Conservation (phyloP, 768 basidiomycete species). For the Calocybe gangraenosa region DNA sequence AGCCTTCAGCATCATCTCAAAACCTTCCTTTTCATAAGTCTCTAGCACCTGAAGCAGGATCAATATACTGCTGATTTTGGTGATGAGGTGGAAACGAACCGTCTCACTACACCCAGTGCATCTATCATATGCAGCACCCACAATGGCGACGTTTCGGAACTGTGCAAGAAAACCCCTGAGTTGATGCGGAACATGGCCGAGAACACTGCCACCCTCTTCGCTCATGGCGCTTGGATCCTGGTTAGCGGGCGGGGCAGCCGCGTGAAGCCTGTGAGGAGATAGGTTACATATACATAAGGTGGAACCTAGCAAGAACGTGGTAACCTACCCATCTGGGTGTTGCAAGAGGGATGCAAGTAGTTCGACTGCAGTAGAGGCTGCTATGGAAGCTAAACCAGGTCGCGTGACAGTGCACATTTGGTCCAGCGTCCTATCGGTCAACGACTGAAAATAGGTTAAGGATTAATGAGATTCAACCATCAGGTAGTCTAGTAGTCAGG, state of each 20-base stretch:
- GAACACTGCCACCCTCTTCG: conserved; percentile 43
- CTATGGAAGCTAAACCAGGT: conserved; percentile 91
- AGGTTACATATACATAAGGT: background rate
- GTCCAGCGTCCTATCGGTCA: conserved; percentile 89
- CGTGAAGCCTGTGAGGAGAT: conserved; percentile 32
- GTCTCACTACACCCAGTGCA: conserved; percentile 91
- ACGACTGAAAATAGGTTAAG: conserved; percentile 6
- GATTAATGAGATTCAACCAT: background rate
- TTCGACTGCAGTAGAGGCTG: conserved; percentile 89
- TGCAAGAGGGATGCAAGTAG: conserved; percentile 85
- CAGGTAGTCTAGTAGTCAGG: background rate
- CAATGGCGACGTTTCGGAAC: conserved; percentile 80
- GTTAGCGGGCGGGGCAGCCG: conserved; percentile 64
- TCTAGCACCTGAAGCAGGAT: conserved; percentile 55
- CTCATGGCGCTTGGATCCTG: conserved; percentile 24
- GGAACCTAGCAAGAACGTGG: background rate
- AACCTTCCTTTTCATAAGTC: conserved; percentile 81
- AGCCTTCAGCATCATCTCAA: conserved; percentile 71
- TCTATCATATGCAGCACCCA: conserved; percentile 78
- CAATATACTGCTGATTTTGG: background rate
- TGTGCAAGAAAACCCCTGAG: conserved; percentile 86
- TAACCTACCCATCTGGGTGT: conserved; percentile 74
- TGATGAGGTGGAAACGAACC: conserved; percentile 36
- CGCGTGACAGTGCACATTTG: conserved; percentile 99
- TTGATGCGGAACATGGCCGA: conserved; percentile 92